Conservation (phyloP, 1,284 basidiomycete species). For the Naganishia sp. region DNA sequence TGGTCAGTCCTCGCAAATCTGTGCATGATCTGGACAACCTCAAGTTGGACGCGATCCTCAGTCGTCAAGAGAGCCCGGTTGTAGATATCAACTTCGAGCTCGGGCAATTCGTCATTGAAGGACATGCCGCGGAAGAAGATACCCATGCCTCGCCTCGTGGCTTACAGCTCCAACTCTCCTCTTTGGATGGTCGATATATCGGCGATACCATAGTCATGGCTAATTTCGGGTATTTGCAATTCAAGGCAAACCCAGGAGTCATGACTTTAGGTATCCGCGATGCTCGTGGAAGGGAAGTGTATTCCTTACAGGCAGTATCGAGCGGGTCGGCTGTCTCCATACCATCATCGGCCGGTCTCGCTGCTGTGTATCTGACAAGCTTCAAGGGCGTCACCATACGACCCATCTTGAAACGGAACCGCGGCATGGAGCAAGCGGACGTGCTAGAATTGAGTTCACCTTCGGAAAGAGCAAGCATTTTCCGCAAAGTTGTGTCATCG, state of each 20-base stretch:
- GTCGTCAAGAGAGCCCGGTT: constrained; percentile 48
- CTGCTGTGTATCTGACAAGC: constrained; percentile 71
- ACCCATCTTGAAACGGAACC: constrained; percentile 69
- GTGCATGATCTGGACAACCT: constrained; percentile 96
- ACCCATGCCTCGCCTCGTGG: constrained; percentile 73
- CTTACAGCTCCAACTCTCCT: constrained; percentile 75
- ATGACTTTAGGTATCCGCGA: constrained; percentile 79
- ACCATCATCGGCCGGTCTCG: constrained; percentile 60
- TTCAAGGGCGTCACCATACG: constrained; percentile 87
- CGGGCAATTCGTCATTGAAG: constrained; percentile 89
- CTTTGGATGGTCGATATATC: constrained; percentile 59
- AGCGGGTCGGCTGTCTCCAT: constrained; percentile 58
- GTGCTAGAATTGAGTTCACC: constrained; percentile 63
- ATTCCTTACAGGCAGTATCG: constrained; percentile 71
- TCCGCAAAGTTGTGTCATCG: constrained; percentile 29
- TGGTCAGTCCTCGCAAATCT: constrained; percentile 84
- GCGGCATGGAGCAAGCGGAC: constrained; percentile 78
- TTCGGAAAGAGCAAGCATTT: constrained; percentile 8
- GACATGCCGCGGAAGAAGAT: constrained; percentile 77
- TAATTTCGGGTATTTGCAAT: constrained; percentile 94
- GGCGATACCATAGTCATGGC: constrained; percentile 88
- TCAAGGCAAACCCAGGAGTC: constrained; percentile 86
- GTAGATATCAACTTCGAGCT: constrained; percentile 84
- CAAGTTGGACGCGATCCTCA: constrained; percentile 65
- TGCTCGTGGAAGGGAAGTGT: constrained; percentile 79